Base-by-base conservation (phyloP, 2,329 filamentous ascomycete genomes). In the Graphilbum fragrans region DNA sequence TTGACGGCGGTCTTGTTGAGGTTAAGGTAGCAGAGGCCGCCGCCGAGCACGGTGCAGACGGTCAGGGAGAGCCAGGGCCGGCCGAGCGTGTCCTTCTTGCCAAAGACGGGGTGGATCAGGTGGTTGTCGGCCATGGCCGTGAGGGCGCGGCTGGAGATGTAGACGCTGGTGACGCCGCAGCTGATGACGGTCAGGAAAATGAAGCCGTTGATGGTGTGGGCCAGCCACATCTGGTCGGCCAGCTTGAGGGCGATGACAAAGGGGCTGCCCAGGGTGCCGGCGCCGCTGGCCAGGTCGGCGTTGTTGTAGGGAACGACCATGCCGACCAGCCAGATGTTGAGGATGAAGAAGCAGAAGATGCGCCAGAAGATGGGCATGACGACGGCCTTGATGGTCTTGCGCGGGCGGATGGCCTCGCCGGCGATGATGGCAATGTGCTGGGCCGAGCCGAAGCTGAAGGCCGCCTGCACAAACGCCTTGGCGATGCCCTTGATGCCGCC, bases 111-210 rank as follows among this genome's bases (percentile, higher is more conserved):
- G 42, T 74, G 79, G 44, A 76, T 77, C 34, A 80, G 82, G 62
- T 83, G 84, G 43, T 87, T 70, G 60, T 84, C 84, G 12, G 81
- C 82, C 60, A 83, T 85, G 44, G 81, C 84, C 6, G 84, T 82
- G 0, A 88, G 73, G 8, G 86, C 77, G 14, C 77, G 82, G 58
- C 88, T 90, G 66, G 88, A 78, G 54, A 88, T 78, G 50, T 74
- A 62, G 44, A 85, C 75, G 34, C 80, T 80, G 19, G 80, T 53
- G 43, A 77, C 70, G 4, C 63, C 57, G 4, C 74, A 42, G 40
- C 40, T 42, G 34, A 41, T 32, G 35, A 41, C 40, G 27, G 40
- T 41, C 19, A 41, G 17, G 27, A 41, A 41, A 25, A 41, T 41
- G 40, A 41, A 41, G 35, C 40, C 40, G 35, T 41, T 41, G 40